Evolutionary conservation across 1,139 yeast species (phyloP).

Genomic region (Fermentozyma sake): DNA sequence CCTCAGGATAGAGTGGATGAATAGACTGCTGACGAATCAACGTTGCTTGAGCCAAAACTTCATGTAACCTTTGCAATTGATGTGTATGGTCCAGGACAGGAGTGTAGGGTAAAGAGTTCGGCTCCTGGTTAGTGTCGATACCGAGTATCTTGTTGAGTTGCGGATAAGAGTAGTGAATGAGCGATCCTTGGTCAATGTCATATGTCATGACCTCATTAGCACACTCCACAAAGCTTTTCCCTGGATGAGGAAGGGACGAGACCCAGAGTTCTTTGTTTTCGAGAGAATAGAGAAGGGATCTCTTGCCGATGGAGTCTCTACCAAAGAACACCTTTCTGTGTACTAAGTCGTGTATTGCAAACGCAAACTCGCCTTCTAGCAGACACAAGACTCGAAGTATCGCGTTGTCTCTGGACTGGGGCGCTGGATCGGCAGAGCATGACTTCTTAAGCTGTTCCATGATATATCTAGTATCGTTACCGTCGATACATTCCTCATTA

Average conservation of each 20-base stretch:
- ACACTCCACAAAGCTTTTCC: slow-evolving; percentile 44
- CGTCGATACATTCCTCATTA: slow-evolving; percentile 43
- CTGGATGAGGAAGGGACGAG: slow-evolving; percentile 35
- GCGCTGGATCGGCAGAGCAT: too few relatives aligned
- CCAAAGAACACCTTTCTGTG: slow-evolving; percentile 60
- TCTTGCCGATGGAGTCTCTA: slow-evolving; percentile 75
- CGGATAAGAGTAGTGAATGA: slow-evolving; percentile 8
- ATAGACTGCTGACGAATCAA: slow-evolving; percentile 52
- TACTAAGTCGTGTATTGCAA: slow-evolving; percentile 40
- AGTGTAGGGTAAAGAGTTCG: background rate
- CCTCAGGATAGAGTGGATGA: slow-evolving; percentile 45
- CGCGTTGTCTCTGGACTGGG: slow-evolving; percentile 16
- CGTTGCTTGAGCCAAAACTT: slow-evolving; percentile 37
- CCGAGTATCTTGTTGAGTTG: slow-evolving; percentile 2
- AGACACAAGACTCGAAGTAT: slow-evolving; percentile 28
- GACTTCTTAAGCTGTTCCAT: slow-evolving; percentile 16
- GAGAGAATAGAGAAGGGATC: slow-evolving; percentile 57
- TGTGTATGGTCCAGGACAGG: slow-evolving; percentile 5
- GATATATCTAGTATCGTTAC: slow-evolving; percentile 34
- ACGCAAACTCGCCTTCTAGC: slow-evolving; percentile 82
- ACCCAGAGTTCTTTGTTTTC: slow-evolving; percentile 34
- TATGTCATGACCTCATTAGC: slow-evolving; percentile 42
- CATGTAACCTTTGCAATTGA: slow-evolving; percentile 14
- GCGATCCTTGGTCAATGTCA: slow-evolving; percentile 18
- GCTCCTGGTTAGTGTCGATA: too few relatives aligned